Base-by-base conservation (phyloP, 2,329 filamentous ascomycete genomes). In the Fusarium miscanthi region DNA sequence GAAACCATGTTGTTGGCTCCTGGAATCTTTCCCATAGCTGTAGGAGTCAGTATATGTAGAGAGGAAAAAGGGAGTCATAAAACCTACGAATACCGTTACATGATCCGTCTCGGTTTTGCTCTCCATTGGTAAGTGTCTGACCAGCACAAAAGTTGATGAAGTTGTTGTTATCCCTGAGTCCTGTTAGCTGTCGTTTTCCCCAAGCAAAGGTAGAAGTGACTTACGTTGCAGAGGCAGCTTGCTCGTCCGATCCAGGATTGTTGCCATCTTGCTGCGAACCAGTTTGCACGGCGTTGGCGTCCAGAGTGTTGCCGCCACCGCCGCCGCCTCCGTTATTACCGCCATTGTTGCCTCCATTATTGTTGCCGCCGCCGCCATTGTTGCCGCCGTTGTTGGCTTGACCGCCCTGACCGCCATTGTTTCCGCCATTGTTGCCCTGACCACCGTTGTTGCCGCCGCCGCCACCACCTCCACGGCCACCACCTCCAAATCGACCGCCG, bases 141-240 rank as follows among this genome's bases (percentile, higher is more conserved):
- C 86, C 87, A 8, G 79, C 66, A 77, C 88, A 90, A 79, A 90
- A 89, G 84, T 90, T 90, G 85, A 90, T 89, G 78, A 90, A 90
- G 82, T 91, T 91, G 82, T 83, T 82, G 23, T 81, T 68, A 73
- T 90, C 88, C 70, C 88, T 90, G 60, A n/a, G 83, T 35, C 11
- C 13, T 59, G 70, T 73, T 68, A 79, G 57, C 37, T 48, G 13
- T 43, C 17, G 7, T 57, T 40, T 13, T 38, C 8, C 14, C 17
- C 21, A 14, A 41, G 16, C 42, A 16, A 27, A 19, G n/a, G 12
- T 25, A 38, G 16, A 25, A 19, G 25, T 42, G 11, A 78, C 88
- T 79, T 77, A 89, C 85, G 86, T 89, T 19, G 76, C 74, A 11
- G 88, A 90, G 41, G 86, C 81, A 35, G 86, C 79, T 76, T 90